These are phyloP conservation scores for Ophiostoma sp. DNA, from an alignment of 2,329 filamentous ascomycete genomes.

Conservation along the genomic window DNA sequence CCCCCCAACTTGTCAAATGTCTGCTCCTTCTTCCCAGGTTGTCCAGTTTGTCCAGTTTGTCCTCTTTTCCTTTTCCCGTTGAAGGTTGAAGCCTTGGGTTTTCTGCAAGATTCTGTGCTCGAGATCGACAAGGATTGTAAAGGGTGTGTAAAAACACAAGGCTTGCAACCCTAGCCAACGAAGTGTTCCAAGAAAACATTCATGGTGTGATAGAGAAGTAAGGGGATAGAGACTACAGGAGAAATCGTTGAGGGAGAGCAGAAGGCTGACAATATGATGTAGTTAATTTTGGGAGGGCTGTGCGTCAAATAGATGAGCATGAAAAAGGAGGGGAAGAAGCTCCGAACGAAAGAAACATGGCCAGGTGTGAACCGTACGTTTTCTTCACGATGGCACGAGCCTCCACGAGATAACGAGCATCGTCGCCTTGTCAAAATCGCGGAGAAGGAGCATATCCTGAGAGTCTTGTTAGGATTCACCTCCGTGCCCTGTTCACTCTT, in stretches of 20 bases:
- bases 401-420: not conserved
- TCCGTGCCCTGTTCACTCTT: not conserved
- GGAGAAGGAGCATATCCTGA: not conserved
- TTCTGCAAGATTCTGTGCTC: slow-evolving; percentile 18
- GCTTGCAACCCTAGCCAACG: not conserved
- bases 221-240: not conserved
- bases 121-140: not conserved
- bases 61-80: not conserved
- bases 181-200: not conserved
- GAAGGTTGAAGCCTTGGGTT: not conserved
- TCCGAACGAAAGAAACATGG: not conserved
- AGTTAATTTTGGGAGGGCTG: not conserved
- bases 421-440: not conserved
- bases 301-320: not conserved
- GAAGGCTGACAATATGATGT: not conserved
- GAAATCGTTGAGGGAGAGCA: not conserved
- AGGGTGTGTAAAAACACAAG: slow-evolving; percentile 20
- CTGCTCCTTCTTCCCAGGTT: not conserved
- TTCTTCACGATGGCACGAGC: not conserved
- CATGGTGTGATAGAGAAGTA: not conserved
- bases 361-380: not conserved
- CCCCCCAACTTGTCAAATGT: not conserved
- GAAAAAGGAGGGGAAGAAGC: not conserved
- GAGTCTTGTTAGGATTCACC: not conserved
- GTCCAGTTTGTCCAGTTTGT: not conserved